Evolutionary conservation across 225 moss, liverwort and hornwort species (phyloP).

Genomic region (Physcomitrium patens): DNA sequence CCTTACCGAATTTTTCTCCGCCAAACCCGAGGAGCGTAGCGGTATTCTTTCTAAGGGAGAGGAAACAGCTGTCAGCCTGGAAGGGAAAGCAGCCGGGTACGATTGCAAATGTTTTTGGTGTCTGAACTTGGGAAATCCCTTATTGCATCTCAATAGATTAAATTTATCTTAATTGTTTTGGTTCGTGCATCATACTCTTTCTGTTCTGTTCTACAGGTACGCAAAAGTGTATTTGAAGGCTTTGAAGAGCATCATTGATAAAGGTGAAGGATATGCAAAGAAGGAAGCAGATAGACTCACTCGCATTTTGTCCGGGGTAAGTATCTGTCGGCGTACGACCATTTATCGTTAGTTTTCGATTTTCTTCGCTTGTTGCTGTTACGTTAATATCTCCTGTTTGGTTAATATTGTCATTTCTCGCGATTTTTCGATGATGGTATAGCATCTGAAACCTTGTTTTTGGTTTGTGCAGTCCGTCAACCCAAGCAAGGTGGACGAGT

Average conservation of each 20-base stretch:
- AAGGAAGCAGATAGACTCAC: constrained; percentile 86
- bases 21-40: constrained; percentile 66
- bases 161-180: neutral
- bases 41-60: constrained; percentile 73
- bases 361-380: neutral
- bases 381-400: neutral
- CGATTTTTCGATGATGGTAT: no score
- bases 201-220: constrained; percentile 52
- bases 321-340: constrained; percentile 3
- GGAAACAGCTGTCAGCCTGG: constrained; percentile 62
- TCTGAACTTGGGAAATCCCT: neutral
- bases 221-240: constrained; percentile 90
- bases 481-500: constrained; percentile 92
- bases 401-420: no score
- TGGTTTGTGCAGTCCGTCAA: constrained; percentile 76
- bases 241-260: constrained; percentile 79
- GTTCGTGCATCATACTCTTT: neutral
- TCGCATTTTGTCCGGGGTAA: constrained; percentile 86
- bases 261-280: constrained; percentile 92
- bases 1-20: constrained; percentile 72
- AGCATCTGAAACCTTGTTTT: neutral
- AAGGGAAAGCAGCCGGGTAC: constrained; percentile 90
- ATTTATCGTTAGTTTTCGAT: neutral
- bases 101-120: constrained; percentile 2
- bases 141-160: neutral